Base-by-base conservation (phyloP, 2,329 filamentous ascomycete genomes). In the Hymenoscyphus salicellus region DNA sequence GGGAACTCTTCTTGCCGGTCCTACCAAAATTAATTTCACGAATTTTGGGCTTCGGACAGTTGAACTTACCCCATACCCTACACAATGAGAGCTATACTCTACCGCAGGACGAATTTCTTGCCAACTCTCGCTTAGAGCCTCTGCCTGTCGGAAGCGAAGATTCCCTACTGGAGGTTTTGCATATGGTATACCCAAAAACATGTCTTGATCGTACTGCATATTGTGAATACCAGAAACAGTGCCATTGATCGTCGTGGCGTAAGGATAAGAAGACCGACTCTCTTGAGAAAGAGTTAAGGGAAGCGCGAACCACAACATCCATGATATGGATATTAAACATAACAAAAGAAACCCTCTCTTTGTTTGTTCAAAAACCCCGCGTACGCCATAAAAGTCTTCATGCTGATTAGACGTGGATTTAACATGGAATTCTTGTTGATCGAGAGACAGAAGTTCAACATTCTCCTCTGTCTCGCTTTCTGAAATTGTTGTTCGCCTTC, bases 131-230 rank as follows among this genome's bases (percentile, higher is more conserved):
- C 66, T 68, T 6, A 70, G 41, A 26, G 62, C 55, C 14, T 56
- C 30, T 2, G 68, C 59, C 17, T 30, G 20, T 3, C 61, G 49
- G 46, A 70, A 65, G 28, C 68, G 60, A 5, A 68, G 43, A 28
- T 65, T 58, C 16, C 59, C 41, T 5, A 67, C 17, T 11, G 67
- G 66, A 36, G 66, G 58, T 43, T 67, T 67, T 2, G 69, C 67
- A 33, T 63, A 71, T 30, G 69, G 69, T 1, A 71, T 65, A 10
- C 69, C 68, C 5, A 71, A 55, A 49, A 71, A 71, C 28, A 65
- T 55, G 36, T 71, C 69, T 57, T 71, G 63, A 10, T 69, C 55
- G 26, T 70, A 69, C 7, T n/a, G 14, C 14, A 59, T 10, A 14
- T 52, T 66, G 23, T 71, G 60, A 0, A 63, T n/a, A 2, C 71